phyloP scores from a whole-genome alignment of 495 filamentous ascomycete genomes.

The Umbilicaria muhlenbergii region DNA sequence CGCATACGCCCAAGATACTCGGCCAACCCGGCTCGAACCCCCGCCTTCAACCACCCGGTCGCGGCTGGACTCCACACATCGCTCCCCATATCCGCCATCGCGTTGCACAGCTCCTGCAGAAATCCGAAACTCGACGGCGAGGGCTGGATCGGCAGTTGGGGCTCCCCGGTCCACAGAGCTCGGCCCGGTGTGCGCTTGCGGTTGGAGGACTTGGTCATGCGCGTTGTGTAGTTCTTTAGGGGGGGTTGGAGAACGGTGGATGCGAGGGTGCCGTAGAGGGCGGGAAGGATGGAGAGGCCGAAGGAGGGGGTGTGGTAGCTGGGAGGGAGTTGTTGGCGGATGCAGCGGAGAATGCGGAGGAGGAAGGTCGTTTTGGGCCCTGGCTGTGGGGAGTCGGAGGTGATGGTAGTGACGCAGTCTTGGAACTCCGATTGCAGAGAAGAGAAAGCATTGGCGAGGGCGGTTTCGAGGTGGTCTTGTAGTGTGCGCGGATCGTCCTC shows the following conservation, averaged over 20 bases:
- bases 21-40: constrained; percentile 29
- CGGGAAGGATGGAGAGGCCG: constrained; percentile 18
- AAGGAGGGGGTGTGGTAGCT: constrained; percentile 22
- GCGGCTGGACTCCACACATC: constrained; percentile 77
- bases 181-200: constrained; percentile 26
- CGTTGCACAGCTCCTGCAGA: constrained; percentile 42
- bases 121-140: constrained; percentile 64
- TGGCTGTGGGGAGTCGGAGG: constrained; percentile 10
- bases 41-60: constrained; percentile 42
- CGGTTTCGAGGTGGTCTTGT: constrained; percentile 39
- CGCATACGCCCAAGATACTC: background rate
- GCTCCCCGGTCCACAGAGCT: constrained; percentile 64
- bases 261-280: constrained; percentile 17
- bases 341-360: constrained; percentile 59
- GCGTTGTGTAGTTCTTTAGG: constrained; percentile 12
- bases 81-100: constrained; percentile 53
- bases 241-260: constrained; percentile 9
- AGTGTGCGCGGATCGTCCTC: constrained; percentile 56
- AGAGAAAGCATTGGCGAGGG: constrained; percentile 40
- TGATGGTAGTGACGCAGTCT: background rate
- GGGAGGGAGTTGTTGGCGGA: constrained; percentile 47
- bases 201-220: constrained; percentile 13
- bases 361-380: constrained; percentile 51
- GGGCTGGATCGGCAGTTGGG: constrained; percentile 64
- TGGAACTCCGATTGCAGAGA: constrained; percentile 41